Evolutionary conservation across 2,329 filamentous ascomycete genomes (phyloP), one percentile per base, ranked within the genome.

Genomic region (Talaromyces albobiverticillius): DNA sequence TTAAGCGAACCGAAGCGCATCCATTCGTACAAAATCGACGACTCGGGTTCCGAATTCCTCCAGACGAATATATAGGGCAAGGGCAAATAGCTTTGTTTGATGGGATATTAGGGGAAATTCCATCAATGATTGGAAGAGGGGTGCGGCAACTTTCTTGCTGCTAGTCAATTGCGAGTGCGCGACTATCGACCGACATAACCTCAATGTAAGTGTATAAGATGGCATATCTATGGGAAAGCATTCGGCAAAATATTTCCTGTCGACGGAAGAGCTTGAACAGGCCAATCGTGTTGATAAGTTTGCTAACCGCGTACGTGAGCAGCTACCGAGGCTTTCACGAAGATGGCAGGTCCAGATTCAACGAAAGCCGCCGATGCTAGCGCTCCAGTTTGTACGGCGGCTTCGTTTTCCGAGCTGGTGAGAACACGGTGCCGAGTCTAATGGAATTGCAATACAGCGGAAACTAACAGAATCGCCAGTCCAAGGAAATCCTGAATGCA

Each of bases 401-500:
- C 69, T 23, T 73, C 72, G 22, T 67, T 75, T 56, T 70, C 71
- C 25, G 72, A 72, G 63, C 55, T 75, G 64, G 72, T 75, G 67
- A 59, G 68, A 64, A 20, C n/a, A n/a, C n/a, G n/a, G n/a, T 41
- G 1, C 22, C 34, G 29, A 20, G 11, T 25, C 36, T 51, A 31
- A 25, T 32, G 42, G 22, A 51, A 14, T 36, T 42, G 18, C 26
- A 51, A 41, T 43, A 49, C 16, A 49, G 50, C 59, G 63, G 53
- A 67, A 51, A 40, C 36, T 25, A 46, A 52, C 41, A 36, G 32
- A 25, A 36, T 22, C 32, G 18, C 23, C 55, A 73, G 71, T 71
- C 73, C 34, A 68, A 71, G 51, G 71, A 74, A 34, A 78, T 85
- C 51, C 69, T 85, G 61, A 80, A 84, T 56, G 79, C 82, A 57